Evolutionary conservation across 23 red algal species (phyloP).

Genomic region (Gracilariopsis chorda): DNA sequence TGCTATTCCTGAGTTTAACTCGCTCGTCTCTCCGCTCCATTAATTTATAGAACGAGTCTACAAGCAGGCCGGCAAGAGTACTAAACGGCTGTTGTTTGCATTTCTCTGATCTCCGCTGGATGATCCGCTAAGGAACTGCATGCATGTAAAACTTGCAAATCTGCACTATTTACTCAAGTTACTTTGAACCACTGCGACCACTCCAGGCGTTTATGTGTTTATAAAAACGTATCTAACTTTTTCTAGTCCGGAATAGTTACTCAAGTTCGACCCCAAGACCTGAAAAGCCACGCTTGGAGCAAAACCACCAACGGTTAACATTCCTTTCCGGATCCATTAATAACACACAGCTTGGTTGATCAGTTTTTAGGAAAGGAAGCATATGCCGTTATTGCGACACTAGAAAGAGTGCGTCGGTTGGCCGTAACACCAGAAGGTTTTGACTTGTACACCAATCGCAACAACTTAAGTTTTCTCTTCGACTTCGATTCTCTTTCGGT

Average conservation of each 20-base stretch:
- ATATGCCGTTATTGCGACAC: not conserved
- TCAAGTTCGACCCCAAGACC: not conserved
- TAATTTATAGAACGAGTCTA: slow-evolving; percentile 1
- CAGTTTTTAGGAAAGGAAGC: not conserved
- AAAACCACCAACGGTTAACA: not conserved
- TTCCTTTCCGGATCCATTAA: not conserved
- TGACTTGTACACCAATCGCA: slow-evolving; percentile 1
- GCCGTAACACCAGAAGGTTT: not conserved
- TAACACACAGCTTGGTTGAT: not conserved
- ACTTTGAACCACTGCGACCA: not conserved
- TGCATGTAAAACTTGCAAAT: not conserved
- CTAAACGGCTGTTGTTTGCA: not conserved
- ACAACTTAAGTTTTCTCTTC: slow-evolving; percentile 21
- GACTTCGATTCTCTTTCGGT: not conserved
- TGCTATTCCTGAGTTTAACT: not conserved
- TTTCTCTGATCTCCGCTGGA: not conserved
- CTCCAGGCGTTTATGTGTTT: not conserved
- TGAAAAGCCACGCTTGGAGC: not conserved
- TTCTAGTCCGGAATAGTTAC: not conserved
- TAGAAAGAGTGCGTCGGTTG: not conserved
- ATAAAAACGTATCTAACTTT: not conserved
- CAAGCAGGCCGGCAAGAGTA: not conserved
- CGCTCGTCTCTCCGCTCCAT: not conserved
- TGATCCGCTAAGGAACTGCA: not conserved
- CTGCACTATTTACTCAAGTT: not conserved